Base-by-base conservation (phyloP, 192 early-diverging fungal genomes). In the Spizellomyces punctatus region DNA sequence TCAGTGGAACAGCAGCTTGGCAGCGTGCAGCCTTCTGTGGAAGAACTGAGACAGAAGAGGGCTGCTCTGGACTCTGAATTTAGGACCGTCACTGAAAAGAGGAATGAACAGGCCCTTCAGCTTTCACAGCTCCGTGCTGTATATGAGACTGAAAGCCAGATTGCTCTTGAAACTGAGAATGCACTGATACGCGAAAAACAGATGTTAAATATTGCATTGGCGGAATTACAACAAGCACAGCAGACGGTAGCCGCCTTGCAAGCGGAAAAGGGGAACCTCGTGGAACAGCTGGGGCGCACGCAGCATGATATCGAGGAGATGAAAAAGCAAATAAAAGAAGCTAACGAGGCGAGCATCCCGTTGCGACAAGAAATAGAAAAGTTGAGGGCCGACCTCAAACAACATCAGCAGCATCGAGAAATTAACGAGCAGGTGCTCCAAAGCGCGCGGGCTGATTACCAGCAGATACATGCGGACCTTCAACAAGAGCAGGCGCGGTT, bases 391-490 rank as follows among this genome's bases (percentile, higher is more conserved):
- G 84, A 92, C 19, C 73, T 81, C n/a, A 83, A 82, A 56, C 79
- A 88, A 47, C 88, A 91, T 57, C 76, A 82, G 58, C 81, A 86
- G 58, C 66, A 86, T 55, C 63, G 89, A 6, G 89, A 89, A 74
- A 85, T 93, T 64, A 89, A 91, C 56, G 79, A 82, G 47, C 81
- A 89, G 56, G 82, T 89, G 61, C 73, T 91, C 8, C 71, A 79
- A 2, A 79, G 80, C 47, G 86, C 86, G 21, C 86, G 89, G 36
- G 79, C 76, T 10, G 89, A 93, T 54, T 83, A 89, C 58, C 83
- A 90, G 63, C 80, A 83, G 57, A 59, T 89, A 48, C 75, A 89
- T 50, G 69, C 72, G 16, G 83, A 92, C 22, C 47, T 77, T 43
- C 22, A 75, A 47, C 10, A 61, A 16, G 78, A 78, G 52, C 48